phyloP scores from a whole-genome alignment of 2,329 filamentous ascomycete species.

The Aureobasidium melanogenum region DNA sequence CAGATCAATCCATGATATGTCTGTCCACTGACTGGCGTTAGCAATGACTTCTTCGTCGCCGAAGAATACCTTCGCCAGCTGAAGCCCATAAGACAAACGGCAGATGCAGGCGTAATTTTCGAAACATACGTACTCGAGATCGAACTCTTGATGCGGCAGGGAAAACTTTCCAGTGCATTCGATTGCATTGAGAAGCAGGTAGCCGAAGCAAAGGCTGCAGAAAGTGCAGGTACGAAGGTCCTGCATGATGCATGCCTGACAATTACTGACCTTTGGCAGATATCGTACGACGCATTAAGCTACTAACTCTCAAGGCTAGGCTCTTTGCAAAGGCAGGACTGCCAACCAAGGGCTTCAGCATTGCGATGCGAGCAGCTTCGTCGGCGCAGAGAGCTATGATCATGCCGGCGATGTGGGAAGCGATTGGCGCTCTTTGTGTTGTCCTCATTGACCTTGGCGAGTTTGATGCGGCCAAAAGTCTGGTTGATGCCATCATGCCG shows the following conservation, averaged over 20 bases:
- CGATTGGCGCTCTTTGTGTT: constrained; percentile 56
- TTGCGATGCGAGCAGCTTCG: constrained; percentile 65
- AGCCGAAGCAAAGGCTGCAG: constrained; percentile 42
- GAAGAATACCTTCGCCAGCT: constrained; percentile 50
- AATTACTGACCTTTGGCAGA: constrained; percentile 36
- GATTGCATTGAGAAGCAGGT: constrained; percentile 45
- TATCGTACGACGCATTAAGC: constrained; percentile 58
- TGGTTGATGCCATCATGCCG: constrained; percentile 64
- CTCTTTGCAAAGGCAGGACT: constrained; percentile 61
- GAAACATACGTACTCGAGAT: constrained; percentile 52
- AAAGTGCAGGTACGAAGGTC: constrained; percentile 17
- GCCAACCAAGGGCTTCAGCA: constrained; percentile 66
- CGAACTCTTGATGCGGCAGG: constrained; percentile 47
- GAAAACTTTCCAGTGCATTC: constrained; percentile 46
- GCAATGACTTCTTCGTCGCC: constrained; percentile 49
- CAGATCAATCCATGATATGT: not conserved
- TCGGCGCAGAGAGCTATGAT: constrained; percentile 63
- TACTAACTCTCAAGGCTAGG: constrained; percentile 64
- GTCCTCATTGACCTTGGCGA: constrained; percentile 64
- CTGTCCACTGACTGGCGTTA: constrained; percentile 18
- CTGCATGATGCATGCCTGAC: not conserved
- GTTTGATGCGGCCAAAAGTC: constrained; percentile 54
- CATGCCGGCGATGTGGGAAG: constrained; percentile 63
- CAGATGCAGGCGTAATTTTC: constrained; percentile 51
- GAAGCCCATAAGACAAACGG: constrained; percentile 30